Conservation (phyloP, 2,329 filamentous ascomycete genomes). For the Sporothrix brunneoviolacea region DNA sequence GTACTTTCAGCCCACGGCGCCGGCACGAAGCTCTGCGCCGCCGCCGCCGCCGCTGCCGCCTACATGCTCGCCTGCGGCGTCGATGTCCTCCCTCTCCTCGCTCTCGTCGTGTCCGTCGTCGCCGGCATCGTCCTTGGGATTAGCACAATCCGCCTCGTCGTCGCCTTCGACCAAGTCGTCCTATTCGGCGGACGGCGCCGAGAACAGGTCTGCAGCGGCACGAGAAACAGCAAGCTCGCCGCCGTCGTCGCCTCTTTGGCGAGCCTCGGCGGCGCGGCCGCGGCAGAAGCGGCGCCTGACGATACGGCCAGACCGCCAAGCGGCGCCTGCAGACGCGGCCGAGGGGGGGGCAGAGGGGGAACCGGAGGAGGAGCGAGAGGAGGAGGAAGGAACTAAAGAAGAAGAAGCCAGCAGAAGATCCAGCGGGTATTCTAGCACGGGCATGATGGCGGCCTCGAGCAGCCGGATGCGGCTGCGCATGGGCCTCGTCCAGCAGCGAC, state of each 20-base stretch:
- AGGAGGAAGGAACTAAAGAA: background rate
- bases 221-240: slow-evolving; percentile 6
- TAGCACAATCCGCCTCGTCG: background rate
- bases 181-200: background rate
- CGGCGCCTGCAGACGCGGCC: background rate
- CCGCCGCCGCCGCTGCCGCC: background rate
- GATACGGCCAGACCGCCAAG: slow-evolving; percentile 13
- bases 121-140: slow-evolving; percentile 9
- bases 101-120: slow-evolving; percentile 1
- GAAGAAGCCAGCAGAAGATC: background rate
- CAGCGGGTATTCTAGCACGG: background rate
- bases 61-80: background rate
- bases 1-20: slow-evolving; percentile 17
- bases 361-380: background rate
- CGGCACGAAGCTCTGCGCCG: background rate
- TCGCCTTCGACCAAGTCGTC: background rate
- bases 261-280: background rate
- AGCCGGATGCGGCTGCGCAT: slow-evolving; percentile 9
- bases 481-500: background rate
- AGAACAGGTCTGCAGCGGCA: no score
- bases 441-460: slow-evolving; percentile 10
- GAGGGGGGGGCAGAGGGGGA: background rate
- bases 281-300: slow-evolving; percentile 18
- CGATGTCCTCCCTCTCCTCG: slow-evolving; percentile 8
- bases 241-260: background rate